A percentile compares a stretch with the other conserved stretches of the same genome.
phyloP scores from a whole-genome alignment of 768 basidiomycete genomes.

The Tephrocybe rancida region DNA sequence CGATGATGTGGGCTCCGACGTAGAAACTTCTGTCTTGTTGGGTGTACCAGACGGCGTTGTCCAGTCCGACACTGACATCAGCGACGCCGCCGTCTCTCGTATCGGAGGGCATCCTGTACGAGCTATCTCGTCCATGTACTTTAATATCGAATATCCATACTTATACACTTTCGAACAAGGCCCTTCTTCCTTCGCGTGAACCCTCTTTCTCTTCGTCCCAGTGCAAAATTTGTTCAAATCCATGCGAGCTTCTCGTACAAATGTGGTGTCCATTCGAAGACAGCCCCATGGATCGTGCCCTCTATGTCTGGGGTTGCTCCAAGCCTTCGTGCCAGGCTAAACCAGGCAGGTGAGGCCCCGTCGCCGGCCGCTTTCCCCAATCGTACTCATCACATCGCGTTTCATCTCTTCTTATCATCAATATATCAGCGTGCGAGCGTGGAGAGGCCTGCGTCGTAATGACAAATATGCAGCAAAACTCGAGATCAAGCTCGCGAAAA shows the following conservation, averaged over 20 bases:
- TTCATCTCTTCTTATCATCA: constrained; percentile 4
- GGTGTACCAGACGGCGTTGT: constrained; percentile 81
- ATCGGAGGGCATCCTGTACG: constrained; percentile 91
- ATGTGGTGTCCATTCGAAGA: constrained; percentile 90
- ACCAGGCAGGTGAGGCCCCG: constrained; percentile 66
- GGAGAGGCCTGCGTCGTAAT: constrained; percentile 76
- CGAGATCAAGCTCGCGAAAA: constrained; percentile 50
- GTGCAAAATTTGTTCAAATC: constrained; percentile 70
- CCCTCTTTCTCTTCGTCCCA: constrained; percentile 63
- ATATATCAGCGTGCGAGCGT: constrained; percentile 70
- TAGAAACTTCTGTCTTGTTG: constrained; percentile 75
- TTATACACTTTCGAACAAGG: constrained; percentile 54
- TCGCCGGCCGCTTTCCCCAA: constrained; percentile 8
- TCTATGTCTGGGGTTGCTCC: constrained; percentile 87
- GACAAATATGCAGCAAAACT: constrained; percentile 75
- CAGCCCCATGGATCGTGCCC: constrained; percentile 80
- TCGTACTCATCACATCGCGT: constrained; percentile 13
- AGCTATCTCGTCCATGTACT: constrained; percentile 50
- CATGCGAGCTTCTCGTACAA: constrained; percentile 84
- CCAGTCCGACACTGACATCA: constrained; percentile 55
- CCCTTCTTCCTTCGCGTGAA: constrained; percentile 66
- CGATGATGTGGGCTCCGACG: constrained; percentile 53
- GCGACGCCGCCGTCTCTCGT: constrained; percentile 84
- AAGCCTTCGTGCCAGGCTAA: constrained; percentile 71
- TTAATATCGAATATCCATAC: constrained; percentile 49